Percentiles rank a stretch among this genome's conserved stretches.
Evolutionary conservation across 176 grass and related monocot species (phyloP).

Genomic region (Bromus sterilis): DNA sequence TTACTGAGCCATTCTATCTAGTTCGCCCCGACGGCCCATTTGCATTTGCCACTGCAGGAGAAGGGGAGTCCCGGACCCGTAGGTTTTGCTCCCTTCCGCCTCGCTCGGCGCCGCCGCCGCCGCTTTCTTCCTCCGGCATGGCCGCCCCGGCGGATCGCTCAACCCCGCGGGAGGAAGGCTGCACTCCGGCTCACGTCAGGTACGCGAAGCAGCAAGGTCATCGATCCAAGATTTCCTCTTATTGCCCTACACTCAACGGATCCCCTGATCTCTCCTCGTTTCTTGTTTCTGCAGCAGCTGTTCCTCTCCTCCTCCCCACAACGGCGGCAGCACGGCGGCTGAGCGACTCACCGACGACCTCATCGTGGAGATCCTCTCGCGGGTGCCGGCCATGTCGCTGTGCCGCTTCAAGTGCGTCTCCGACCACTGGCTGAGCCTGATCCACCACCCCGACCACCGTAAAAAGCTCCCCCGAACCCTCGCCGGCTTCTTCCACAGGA

Average conservation of each 20-base stretch:
- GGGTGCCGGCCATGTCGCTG: not conserved
- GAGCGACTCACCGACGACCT: not conserved
- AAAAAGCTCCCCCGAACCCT: not conserved
- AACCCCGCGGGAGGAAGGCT: no score
- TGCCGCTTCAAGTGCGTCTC: not conserved
- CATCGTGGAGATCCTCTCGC: not conserved
- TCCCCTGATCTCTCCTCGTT: not conserved
- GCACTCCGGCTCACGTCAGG: no score
- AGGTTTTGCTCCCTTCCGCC: no score
- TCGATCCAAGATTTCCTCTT: not conserved
- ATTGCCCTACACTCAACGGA: not conserved
- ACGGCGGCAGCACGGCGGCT: not conserved
- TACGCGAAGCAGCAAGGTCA: no score
- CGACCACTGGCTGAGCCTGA: not conserved
- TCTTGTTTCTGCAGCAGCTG: no score
- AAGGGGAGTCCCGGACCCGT: no score
- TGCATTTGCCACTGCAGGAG: no score
- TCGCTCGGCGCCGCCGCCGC: no score
- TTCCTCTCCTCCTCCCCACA: not conserved
- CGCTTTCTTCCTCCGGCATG: no score
- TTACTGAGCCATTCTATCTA: no score
- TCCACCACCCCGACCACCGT: not conserved
- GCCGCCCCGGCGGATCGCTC: no score
- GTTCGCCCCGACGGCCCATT: no score
- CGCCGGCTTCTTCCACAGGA: not conserved